Conservation (phyloP, 225 moss, liverwort and hornwort species). For the Straminergon stramineum region DNA sequence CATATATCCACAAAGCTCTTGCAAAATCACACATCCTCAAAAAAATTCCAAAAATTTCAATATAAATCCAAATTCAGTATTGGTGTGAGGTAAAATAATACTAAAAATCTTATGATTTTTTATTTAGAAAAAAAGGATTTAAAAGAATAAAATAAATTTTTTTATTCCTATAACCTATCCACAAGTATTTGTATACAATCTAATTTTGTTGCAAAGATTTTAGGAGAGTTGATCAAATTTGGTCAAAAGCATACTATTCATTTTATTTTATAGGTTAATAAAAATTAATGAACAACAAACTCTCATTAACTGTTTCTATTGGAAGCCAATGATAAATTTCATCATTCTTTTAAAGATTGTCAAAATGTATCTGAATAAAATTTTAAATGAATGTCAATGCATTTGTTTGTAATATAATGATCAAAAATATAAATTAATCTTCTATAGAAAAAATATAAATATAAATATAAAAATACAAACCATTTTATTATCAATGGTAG, state of each 20-base stretch:
- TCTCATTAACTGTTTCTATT: neutral
- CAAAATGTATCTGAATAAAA: neutral
- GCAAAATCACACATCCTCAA: too few species aligned
- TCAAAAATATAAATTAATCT: neutral
- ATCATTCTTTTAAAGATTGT: neutral
- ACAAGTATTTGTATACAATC: neutral
- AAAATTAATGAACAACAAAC: neutral
- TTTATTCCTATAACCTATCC: neutral
- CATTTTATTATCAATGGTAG: neutral
- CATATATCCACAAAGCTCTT: too few species aligned
- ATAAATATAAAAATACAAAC: too few species aligned
- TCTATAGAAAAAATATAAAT: neutral
- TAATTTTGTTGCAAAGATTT: neutral
- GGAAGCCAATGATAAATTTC: neutral
- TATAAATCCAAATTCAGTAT: neutral
- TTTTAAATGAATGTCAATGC: neutral
- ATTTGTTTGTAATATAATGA: neutral
- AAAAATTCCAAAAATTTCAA: too few species aligned
- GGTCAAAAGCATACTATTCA: neutral
- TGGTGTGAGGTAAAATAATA: neutral
- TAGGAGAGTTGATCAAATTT: neutral
- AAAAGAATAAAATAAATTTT: neutral
- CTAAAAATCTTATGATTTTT: neutral
- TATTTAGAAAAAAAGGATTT: neutral
- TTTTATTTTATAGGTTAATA: neutral